Percentiles rank a stretch among this genome's conserved stretches.
Evolutionary conservation across 2,329 filamentous ascomycete species (phyloP).

Genomic region (Exserohilum rostratum): DNA sequence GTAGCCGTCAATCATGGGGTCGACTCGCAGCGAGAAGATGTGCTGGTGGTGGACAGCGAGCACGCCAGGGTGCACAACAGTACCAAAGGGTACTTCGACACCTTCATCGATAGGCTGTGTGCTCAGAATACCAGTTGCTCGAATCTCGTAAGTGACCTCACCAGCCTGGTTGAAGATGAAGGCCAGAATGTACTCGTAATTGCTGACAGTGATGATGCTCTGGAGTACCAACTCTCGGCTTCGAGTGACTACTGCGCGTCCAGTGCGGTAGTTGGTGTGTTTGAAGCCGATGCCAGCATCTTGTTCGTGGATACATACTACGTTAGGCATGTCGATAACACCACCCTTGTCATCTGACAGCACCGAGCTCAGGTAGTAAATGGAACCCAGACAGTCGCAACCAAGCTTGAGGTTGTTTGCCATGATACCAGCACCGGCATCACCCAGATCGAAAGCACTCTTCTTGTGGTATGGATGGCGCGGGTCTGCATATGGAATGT

Average conservation of each 20-base stretch:
- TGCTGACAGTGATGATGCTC: conserved; percentile 72
- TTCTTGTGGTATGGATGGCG: conserved; percentile 70
- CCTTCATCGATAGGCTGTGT: conserved; percentile 72
- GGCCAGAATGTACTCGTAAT: conserved; percentile 76
- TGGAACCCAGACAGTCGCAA: conserved; percentile 73
- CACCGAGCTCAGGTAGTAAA: conserved; percentile 68
- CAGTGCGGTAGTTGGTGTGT: conserved; percentile 73
- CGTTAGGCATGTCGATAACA: conserved; percentile 66
- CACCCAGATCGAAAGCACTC: conserved; percentile 71
- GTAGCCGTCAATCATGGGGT: conserved; percentile 56
- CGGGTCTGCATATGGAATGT: conserved; percentile 67
- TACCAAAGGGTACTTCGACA: conserved; percentile 68
- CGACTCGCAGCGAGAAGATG: conserved; percentile 66
- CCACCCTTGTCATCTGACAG: conserved; percentile 66
- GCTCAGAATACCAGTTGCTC: conserved; percentile 71
- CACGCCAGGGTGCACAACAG: conserved; percentile 71
- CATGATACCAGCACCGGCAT: conserved; percentile 69
- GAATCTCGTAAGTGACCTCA: conserved; percentile 69
- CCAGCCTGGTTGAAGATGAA: conserved; percentile 75
- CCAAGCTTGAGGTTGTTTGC: conserved; percentile 73
- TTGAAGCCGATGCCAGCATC: conserved; percentile 73
- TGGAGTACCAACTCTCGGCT: conserved; percentile 71
- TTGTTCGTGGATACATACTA: conserved; percentile 73
- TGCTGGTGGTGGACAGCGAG: conserved; percentile 76
- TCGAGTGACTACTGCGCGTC: conserved; percentile 66